Evolutionary conservation across 768 basidiomycete genomes (phyloP).

Genomic region (Pleurotus citrinopileatus): DNA sequence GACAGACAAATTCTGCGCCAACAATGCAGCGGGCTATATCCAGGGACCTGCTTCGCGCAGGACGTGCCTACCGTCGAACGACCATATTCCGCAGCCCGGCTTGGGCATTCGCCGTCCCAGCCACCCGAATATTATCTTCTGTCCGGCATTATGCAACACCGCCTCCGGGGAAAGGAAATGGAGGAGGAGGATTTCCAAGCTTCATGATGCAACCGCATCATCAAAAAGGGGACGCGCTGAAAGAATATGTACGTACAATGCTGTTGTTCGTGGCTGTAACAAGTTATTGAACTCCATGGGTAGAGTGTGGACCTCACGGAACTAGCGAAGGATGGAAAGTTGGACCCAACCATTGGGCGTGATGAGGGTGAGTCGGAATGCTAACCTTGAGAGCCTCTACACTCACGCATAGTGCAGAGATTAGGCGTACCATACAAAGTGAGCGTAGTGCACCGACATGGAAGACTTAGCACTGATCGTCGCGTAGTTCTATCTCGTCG

Average conservation of each 20-base stretch:
- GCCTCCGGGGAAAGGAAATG: conserved; percentile 37
- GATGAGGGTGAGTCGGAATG: conserved; percentile 69
- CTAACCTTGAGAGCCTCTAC: background rate
- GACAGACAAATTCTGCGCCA: too few relatives aligned
- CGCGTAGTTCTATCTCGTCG: conserved; percentile 72
- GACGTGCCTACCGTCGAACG: background rate
- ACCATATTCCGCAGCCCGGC: background rate
- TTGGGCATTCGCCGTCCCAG: background rate
- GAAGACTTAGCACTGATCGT: background rate
- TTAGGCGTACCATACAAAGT: conserved; percentile 90
- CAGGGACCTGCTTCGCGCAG: background rate
- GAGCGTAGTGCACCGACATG: conserved; percentile 19
- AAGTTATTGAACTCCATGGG: background rate
- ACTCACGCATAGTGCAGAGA: conserved; percentile 45
- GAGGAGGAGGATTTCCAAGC: conserved; percentile 60
- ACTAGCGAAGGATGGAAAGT: conserved; percentile 73
- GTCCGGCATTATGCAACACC: conserved; percentile 45
- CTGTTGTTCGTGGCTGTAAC: background rate
- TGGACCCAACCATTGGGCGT: conserved; percentile 88
- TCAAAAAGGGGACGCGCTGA: conserved; percentile 82
- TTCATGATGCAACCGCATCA: conserved; percentile 58
- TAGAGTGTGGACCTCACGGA: background rate
- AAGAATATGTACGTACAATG: conserved; percentile 55
- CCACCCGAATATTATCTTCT: background rate
- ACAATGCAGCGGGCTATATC: background rate